Evolutionary conservation across 352 stramenopile species (phyloP), one percentile per base, ranked within the genome.

Genomic region (Pseudoperonospora humuli): DNA sequence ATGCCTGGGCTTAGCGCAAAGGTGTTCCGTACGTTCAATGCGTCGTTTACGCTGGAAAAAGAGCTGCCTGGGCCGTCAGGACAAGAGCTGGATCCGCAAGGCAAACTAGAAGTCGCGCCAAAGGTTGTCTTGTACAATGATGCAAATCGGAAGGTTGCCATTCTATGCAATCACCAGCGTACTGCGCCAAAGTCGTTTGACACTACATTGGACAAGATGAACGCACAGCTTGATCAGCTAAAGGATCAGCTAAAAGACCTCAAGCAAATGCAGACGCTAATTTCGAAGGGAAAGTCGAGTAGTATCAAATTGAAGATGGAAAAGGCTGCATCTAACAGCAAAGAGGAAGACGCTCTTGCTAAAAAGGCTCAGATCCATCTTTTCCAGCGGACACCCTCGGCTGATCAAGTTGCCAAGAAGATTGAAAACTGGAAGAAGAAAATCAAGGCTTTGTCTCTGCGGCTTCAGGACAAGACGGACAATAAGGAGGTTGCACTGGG

Each of bases 11-110:
- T 99, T 3, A 97, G 93, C 23, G 97, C 96, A 36, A 99, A 99
- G 70, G 97, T 99, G 0, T 99, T 99, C 68, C 95, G 97, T 97
- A 99, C 97, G 21, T 99, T 98, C 79, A 99, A 99, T 74, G 97
- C 97, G 3, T 98, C 94, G 0, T 89, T 98, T 33, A 99, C 96
- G 26, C 75, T 99, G 21, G 92, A 99, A 63, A 90, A 98, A 59
- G 89, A 99, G 70, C 70, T 99, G 28, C 80, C 77, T 31, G 49
- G 56, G 1, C 51, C 59, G 2, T 55, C 50, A 47, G 49, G 54
- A 40, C 39, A 67, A 10, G 59, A 73, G 28, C 47, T 91, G 17
- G 75, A 89, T 28, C 63, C 64, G 1, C 50, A 81, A 15, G 75
- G 75, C 7, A 68, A 62, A 19, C 70, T 85, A 66, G 79, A 90